Evolutionary conservation across 768 basidiomycete genomes (phyloP), one percentile per base, ranked within the genome.

Genomic region (Tephrocybe rancida): DNA sequence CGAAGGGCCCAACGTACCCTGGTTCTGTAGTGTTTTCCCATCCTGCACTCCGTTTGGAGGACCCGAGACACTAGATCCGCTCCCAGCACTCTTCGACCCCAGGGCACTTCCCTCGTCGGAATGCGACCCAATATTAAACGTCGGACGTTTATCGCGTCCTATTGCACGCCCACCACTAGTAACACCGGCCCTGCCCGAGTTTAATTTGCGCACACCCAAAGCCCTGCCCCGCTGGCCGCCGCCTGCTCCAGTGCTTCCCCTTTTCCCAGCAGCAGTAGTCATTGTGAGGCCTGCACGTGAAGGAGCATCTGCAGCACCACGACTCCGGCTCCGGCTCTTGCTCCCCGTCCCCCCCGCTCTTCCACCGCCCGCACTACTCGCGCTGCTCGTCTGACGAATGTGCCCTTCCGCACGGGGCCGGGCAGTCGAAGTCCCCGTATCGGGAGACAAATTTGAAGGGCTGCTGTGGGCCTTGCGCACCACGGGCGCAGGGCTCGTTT

Each of bases 71-170:
- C 66, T 65, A 24, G 72, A 73, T 19, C 70, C 67, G 39, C 69
- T 71, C 18, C 71, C 68, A n/a, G 71, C 68, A 48, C 70, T 72
- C 67, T 70, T 71, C 46, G 65, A 67, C n/a, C 67, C 69, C 16
- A 59, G 19, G 3, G n/a, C n/a, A n/a, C n/a, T n/a, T n/a, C n/a
- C 81, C 43, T 78, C 79, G 48, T 84, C 83, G 34, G 83, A 84
- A 53, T 76, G 73, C 16, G 84, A 85, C 2, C 84, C 85, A 50
- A 87, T 78, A 58, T 83, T 82, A 55, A 87, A 85, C 61, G 72
- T 71, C 11, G 73, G 63, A 18, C 67, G 60, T 39, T 55, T 61
- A 1, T 59, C 60, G 29, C 54, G 56, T 21, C 52, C 53, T 16
- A 45, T 56, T 11, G 52, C 35, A 27, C 46, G 52, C 41, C 44